Percentiles rank a stretch among this genome's conserved stretches.
Conservation (phyloP, 2,329 filamentous ascomycete species). For the Lachnum nothofagi region DNA sequence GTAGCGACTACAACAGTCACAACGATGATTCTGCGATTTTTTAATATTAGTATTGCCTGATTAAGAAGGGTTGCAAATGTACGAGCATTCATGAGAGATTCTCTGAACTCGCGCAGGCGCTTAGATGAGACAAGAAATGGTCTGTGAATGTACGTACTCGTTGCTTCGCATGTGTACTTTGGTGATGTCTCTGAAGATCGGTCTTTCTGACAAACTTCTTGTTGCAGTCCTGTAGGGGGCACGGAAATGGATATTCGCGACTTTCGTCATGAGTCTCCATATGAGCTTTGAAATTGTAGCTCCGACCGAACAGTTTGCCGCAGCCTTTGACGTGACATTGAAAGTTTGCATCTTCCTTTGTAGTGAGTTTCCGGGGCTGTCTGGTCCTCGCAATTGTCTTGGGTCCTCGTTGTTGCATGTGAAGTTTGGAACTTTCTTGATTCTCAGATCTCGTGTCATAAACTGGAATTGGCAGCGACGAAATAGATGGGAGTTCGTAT, state of each 20-base stretch:
- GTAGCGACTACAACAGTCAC: constrained; percentile 62
- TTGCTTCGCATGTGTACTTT: constrained; percentile 68
- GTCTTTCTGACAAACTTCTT: constrained; percentile 80
- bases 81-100: no score
- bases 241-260: constrained; percentile 66
- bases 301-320: constrained; percentile 72
- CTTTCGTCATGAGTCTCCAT: constrained; percentile 76
- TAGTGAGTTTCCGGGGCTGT: constrained; percentile 50
- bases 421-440: constrained; percentile 20
- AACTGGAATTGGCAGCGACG: constrained; percentile 24
- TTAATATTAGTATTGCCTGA: no score
- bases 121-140: no score
- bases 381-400: constrained; percentile 27
- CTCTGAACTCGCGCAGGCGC: no score
- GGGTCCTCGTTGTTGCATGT: constrained; percentile 16
- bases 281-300: constrained; percentile 83
- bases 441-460: constrained; percentile 28
- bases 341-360: constrained; percentile 65
- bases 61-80: no score
- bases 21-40: constrained; percentile 64
- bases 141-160: no score
- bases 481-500: constrained; percentile 27
- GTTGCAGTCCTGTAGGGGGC: constrained; percentile 58
- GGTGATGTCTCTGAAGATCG: constrained; percentile 61
- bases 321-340: constrained; percentile 65